Base-by-base conservation (phyloP, 306 rosid genomes). In the Medicago lupulina region DNA sequence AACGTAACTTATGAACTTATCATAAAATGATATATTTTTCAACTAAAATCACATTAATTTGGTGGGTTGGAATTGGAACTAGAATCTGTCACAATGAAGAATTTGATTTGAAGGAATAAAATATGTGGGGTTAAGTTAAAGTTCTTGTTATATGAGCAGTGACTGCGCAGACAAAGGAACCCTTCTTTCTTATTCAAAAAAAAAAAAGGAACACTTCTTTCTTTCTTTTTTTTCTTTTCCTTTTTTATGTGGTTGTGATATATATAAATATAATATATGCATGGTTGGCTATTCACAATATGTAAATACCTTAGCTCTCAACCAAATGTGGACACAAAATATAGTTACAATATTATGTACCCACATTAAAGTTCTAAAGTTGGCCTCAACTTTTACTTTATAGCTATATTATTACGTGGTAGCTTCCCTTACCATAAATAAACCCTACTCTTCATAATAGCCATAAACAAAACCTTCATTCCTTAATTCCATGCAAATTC, bases 311-410 rank as follows among this genome's bases (percentile, higher is more conserved):
- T 46, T 73, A 60, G 67, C 68, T 79, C 70, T 61, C 83, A 76
- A 70, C 71, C 73, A 75, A 80, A 81, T 66, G 59, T 71, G 84
- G 79, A 81, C 85, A 39, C 84, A 36, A 50, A 70, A 62, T 44
- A 59, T 55, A 57, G 70, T 84, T 76, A 19, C 59, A 8, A 34
- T 4, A 17, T 25, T 51, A 9, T 72, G 58, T 59, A 50, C 65
- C 71, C 78, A 71, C 63, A 57, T 61, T 67, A 80, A 80, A 79
- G 85, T 76, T 75, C 76, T 39, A 84, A 86, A 80, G 81, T 83
- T 60, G 50, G 14, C 70, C 66, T 76, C 47, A 61, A 25, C 80
- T 81, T 85, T 78, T 61, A 62, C 70, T 78, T 78, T 77, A 36
- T 6, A 77, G 44, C 70, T 34, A 61, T 34, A 61, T n/a, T 61